Evolutionary conservation across 495 filamentous ascomycete species (phyloP).

Genomic region (Trichoderma asperelloides): DNA sequence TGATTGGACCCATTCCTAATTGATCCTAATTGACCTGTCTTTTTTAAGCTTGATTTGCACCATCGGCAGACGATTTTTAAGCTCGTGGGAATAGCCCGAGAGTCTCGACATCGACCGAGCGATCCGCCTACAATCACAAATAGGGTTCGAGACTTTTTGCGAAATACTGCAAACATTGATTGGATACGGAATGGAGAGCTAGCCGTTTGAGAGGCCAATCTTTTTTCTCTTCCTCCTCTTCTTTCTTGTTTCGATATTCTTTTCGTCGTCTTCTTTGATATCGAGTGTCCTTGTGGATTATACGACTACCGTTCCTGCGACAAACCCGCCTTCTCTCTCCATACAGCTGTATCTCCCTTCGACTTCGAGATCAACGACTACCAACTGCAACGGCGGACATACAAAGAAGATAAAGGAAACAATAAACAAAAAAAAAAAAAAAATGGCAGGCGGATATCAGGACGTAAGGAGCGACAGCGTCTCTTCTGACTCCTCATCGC

Average conservation of each 20-base stretch:
- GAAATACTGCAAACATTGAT: not conserved
- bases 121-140: not conserved
- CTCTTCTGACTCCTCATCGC: not conserved
- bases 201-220: not conserved
- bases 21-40: too few species aligned
- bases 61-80: not conserved
- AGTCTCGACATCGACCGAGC: not conserved
- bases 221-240: not conserved
- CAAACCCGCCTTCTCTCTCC: not conserved
- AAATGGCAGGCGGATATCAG: not conserved
- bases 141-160: not conserved
- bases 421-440: not conserved
- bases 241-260: not conserved
- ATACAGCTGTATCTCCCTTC: not conserved
- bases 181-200: not conserved
- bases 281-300: not conserved
- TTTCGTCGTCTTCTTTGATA: not conserved
- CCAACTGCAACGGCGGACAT: not conserved
- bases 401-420: not conserved
- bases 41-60: too few species aligned
- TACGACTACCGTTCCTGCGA: not conserved
- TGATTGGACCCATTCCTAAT: too few species aligned
- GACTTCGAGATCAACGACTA: not conserved
- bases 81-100: not conserved
- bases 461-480: not conserved